These are phyloP conservation scores for Ascodesmis nigricans DNA, from an alignment of 495 filamentous ascomycete genomes.

Conservation along the genomic window DNA sequence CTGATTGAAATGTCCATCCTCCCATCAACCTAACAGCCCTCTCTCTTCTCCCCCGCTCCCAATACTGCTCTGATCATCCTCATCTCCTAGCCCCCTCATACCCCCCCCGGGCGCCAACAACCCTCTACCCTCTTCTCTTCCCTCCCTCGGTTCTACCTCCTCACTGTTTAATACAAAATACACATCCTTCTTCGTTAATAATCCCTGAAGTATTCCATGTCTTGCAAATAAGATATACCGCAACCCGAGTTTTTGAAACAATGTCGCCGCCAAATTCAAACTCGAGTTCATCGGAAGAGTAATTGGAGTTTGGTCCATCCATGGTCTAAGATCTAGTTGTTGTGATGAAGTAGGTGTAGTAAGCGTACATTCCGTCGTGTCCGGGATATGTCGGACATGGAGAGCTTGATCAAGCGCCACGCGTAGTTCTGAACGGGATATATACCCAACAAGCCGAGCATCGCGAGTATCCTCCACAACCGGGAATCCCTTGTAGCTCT, in stretches of 20 bases:
- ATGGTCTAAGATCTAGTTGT: conserved; percentile 70
- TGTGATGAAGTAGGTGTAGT: conserved; percentile 50
- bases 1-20: too few relatives aligned
- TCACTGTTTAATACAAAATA: conserved; percentile 76
- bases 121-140: conserved; percentile 7
- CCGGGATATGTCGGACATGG: conserved; percentile 33
- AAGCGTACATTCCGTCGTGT: conserved; percentile 63
- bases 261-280: conserved; percentile 59
- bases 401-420: conserved; percentile 43
- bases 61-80: conserved; percentile 2
- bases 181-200: conserved; percentile 96
- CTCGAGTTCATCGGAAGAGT: conserved; percentile 55
- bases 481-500: conserved; percentile 79
- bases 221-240: conserved; percentile 77
- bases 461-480: conserved; percentile 57
- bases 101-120: conserved; percentile 5
- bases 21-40: too few relatives aligned
- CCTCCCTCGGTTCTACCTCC: conserved; percentile 30
- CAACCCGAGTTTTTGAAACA: conserved; percentile 85
- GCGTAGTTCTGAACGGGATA: conserved; percentile 72
- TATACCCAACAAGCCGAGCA: conserved; percentile 69
- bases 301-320: conserved; percentile 97
- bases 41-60: neutral
- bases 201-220: conserved; percentile 54
- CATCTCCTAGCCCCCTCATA: conserved; percentile 1